Conservation (phyloP, 495 filamentous ascomycete genomes). For the Amphirosellinia nigrospora region DNA sequence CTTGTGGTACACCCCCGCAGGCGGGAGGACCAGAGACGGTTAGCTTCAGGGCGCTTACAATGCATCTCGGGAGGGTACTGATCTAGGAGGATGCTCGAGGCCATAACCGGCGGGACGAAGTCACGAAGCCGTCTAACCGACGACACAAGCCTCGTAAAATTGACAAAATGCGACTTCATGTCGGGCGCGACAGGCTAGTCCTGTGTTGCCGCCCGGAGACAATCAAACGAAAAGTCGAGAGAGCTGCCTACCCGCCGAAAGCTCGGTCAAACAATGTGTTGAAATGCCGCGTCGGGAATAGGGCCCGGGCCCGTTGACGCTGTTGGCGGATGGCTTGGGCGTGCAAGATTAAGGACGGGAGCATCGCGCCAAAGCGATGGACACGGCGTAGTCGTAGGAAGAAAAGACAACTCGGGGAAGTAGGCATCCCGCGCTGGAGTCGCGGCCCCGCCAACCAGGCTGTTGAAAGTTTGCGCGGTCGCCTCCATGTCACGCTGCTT, state of each 20-base stretch:
- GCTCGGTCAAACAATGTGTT: constrained; percentile 20
- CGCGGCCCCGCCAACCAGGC: neutral
- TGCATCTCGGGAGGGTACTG: too few species aligned
- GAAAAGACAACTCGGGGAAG: constrained; percentile 13
- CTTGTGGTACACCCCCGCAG: too few species aligned
- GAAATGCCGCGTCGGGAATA: constrained; percentile 16
- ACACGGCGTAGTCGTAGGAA: constrained; percentile 6
- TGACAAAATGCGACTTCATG: constrained; percentile 8
- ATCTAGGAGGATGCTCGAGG: too few species aligned
- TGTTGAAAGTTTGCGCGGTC: neutral
- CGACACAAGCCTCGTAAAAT: neutral
- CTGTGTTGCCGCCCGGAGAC: constrained; percentile 3
- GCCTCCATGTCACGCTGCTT: neutral
- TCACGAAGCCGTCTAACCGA: neutral
- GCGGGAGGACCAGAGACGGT: too few species aligned
- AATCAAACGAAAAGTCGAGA: constrained; percentile 11
- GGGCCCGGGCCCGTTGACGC: neutral
- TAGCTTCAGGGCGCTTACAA: too few species aligned
- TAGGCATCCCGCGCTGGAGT: constrained; percentile 5
- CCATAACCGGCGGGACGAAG: neutral
- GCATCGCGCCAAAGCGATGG: neutral
- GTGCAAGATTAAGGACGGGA: neutral
- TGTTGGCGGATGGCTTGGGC: neutral
- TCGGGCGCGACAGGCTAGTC: neutral
- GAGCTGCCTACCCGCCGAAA: constrained; percentile 14